phyloP scores from a whole-genome alignment of 2,329 filamentous ascomycete genomes.

The Hymenoscyphus repandus region DNA sequence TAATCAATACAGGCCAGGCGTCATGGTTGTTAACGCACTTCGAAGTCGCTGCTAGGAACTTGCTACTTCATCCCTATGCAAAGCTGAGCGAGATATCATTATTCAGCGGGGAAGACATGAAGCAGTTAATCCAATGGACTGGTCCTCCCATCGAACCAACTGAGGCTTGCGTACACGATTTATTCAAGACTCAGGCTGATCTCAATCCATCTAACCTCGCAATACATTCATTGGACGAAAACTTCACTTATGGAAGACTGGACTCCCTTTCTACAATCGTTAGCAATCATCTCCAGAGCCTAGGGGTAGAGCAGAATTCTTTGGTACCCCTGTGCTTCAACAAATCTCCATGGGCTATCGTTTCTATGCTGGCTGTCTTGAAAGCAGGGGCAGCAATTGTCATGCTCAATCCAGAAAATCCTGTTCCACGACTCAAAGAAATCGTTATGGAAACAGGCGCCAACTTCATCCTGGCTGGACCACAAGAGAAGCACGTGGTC shows the following conservation, averaged over 20 bases:
- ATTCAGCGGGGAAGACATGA: neutral
- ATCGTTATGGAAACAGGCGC: neutral
- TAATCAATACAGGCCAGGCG: neutral
- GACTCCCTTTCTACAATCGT: conserved; percentile 3
- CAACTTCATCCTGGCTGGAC: neutral
- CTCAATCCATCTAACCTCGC: conserved; percentile 1
- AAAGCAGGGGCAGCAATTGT: conserved; percentile 23
- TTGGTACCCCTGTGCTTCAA: conserved; percentile 21
- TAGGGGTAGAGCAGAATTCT: conserved; percentile 12
- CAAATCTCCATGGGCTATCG: conserved; percentile 18
- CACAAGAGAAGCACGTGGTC: neutral
- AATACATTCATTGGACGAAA: conserved; percentile 10
- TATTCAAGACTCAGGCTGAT: conserved; percentile 2
- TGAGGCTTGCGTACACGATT: conserved; percentile 2
- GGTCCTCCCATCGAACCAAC: conserved; percentile 4
- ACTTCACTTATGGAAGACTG: conserved; percentile 18
- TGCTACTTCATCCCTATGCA: neutral
- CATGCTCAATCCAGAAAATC: conserved; percentile 25
- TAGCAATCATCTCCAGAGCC: conserved; percentile 3
- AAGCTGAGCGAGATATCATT: neutral
- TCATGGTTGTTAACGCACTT: neutral
- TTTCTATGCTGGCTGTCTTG: conserved; percentile 19
- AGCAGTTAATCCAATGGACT: neutral
- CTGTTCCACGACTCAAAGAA: conserved; percentile 6
- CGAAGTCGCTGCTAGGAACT: neutral